Base-by-base conservation (phyloP, 306 rosid genomes). In the Quercus mongolica region DNA sequence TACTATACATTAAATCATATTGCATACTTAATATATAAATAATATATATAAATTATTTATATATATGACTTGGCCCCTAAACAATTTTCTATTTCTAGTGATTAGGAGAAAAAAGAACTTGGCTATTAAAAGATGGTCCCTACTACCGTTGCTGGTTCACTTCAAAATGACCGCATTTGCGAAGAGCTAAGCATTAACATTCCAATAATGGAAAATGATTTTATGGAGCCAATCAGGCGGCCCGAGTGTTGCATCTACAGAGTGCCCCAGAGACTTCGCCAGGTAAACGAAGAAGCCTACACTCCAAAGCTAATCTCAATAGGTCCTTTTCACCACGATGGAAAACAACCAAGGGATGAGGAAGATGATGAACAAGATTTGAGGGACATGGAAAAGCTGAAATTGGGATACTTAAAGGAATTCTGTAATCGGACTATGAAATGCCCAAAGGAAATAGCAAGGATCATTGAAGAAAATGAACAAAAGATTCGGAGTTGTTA, bases 261-360 rank as follows among this genome's bases (percentile, higher is more conserved):
- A 61, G 49, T 73, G 14, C 85, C 85, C n/a, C 31, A 33, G 56
- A 65, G 20, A 69, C 76, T 82, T 3, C 75, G 85, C 9, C 23
- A 71, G 57, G 85, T 78, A 21, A 73, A 82, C 0, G 23, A 30
- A 55, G 71, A 56, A 18, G 74, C 79, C 17, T 82, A 73, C 78
- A 77, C 78, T 28, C 85, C 85, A 9, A 73, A 73, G 20, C 23
- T 77, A 8, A 13, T 82, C 3, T 77, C 81, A 3, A 77, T 77
- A 3, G 85, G 85, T 21, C 82, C 70, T 15, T 46, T 76, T 26
- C 85, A 77, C 78, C 13, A 77, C 15, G 57, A 64, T 8, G 46
- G 49, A 67, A 18, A 38, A 7, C 46, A 7, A 38, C 46, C 11
- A 38, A 38, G 46, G 11, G 46, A 38, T 38, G 46, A 38, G 46